A percentile compares a stretch with the other conserved stretches of the same genome.
Evolutionary conservation across 2,329 filamentous ascomycete genomes (phyloP).

Genomic region (Pseudopithomyces maydicus): DNA sequence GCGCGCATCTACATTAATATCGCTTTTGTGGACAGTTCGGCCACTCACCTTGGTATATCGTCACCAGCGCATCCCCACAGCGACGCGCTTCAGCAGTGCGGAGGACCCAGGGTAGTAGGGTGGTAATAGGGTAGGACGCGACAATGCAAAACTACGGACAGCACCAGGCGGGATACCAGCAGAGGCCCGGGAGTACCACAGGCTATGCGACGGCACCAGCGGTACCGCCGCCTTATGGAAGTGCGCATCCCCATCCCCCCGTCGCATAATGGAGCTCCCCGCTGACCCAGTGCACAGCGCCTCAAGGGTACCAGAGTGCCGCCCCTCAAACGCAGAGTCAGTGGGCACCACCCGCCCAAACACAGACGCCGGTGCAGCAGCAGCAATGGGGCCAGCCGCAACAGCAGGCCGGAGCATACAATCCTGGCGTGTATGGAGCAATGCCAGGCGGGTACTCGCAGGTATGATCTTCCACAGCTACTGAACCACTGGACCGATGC

Average conservation of each 20-base stretch:
- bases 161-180: slow-evolving; percentile 30
- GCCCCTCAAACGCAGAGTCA: slow-evolving; percentile 33
- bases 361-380: slow-evolving; percentile 22
- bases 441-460: slow-evolving; percentile 34
- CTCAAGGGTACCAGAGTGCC: slow-evolving; percentile 29
- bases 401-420: slow-evolving; percentile 31
- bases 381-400: slow-evolving; percentile 35
- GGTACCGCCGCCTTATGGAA: slow-evolving; percentile 35
- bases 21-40: slow-evolving; percentile 6
- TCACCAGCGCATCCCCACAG: neutral
- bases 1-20: slow-evolving; percentile 14
- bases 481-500: neutral
- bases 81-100: slow-evolving; percentile 1
- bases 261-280: neutral
- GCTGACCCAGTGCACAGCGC: slow-evolving; percentile 13
- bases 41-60: neutral
- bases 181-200: slow-evolving; percentile 36
- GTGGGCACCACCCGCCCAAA: slow-evolving; percentile 33
- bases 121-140: neutral
- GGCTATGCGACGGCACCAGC: slow-evolving; percentile 30
- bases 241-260: slow-evolving; percentile 19
- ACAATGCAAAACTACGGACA: slow-evolving; percentile 42
- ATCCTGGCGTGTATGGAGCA: slow-evolving; percentile 39
- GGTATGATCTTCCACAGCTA: slow-evolving; percentile 9
- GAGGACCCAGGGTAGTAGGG: too few relatives aligned